Evolutionary conservation across 306 rosid genomes (phyloP).

Genomic region (Cicer judaicum): DNA sequence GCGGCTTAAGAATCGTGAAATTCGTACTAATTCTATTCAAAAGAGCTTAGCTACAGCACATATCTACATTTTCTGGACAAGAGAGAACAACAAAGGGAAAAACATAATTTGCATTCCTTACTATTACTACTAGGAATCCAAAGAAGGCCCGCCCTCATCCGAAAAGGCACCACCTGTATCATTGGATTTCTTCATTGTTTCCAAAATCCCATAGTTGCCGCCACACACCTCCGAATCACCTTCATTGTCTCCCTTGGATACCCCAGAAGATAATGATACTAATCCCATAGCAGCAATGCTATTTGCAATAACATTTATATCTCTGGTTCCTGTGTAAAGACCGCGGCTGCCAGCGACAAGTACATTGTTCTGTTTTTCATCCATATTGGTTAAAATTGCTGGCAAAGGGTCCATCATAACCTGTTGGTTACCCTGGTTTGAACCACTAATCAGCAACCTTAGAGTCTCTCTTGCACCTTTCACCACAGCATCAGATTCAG

Average conservation of each 20-base stretch:
- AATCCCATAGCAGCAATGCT: slow-evolving; percentile 89
- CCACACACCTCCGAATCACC: slow-evolving; percentile 38
- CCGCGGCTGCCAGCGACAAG: slow-evolving; percentile 84
- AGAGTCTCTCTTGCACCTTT: slow-evolving; percentile 94
- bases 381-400: slow-evolving; percentile 63
- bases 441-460: slow-evolving; percentile 77
- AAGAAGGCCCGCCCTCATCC: slow-evolving; percentile 49
- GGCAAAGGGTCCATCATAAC: slow-evolving; percentile 70
- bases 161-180: slow-evolving; percentile 53
- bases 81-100: slow-evolving; percentile 37
- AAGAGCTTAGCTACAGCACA: slow-evolving; percentile 38
- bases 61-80: slow-evolving; percentile 53
- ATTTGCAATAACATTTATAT: slow-evolving; percentile 70
- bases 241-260: slow-evolving; percentile 45
- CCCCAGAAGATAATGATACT: slow-evolving; percentile 75
- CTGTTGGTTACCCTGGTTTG: slow-evolving; percentile 71
- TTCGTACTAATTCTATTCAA: slow-evolving; percentile 49
- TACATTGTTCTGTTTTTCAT: slow-evolving; percentile 57
- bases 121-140: slow-evolving; percentile 47
- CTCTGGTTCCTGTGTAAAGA: slow-evolving; percentile 72
- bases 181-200: slow-evolving; percentile 47
- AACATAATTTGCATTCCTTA: slow-evolving; percentile 34
- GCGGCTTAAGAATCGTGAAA: slow-evolving; percentile 28
- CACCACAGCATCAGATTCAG: slow-evolving; percentile 76
- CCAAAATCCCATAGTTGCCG: slow-evolving; percentile 41